A percentile compares a stretch with the other conserved stretches of the same genome.
phyloP scores from a whole-genome alignment of 164 flowering plant genomes.

The Liquidambar formosana region DNA sequence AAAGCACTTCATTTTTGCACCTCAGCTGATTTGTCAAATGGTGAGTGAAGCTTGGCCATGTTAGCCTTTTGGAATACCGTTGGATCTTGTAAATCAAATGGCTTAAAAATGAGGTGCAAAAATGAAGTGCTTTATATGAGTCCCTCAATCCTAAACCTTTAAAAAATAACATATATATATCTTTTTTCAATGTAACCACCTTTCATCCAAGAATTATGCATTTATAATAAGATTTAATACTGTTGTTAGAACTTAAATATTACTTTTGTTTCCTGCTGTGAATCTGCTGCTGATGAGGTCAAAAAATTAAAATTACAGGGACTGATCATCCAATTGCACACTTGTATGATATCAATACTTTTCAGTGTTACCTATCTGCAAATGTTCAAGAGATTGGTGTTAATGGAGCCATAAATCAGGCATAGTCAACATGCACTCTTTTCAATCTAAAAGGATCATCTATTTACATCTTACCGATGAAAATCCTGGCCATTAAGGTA shows the following conservation, averaged over 20 bases:
- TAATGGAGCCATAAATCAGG: constrained; percentile 85
- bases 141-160: too few relatives aligned
- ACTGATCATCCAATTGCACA: constrained; percentile 86
- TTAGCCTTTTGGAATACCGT: too few relatives aligned
- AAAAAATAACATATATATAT: too few relatives aligned
- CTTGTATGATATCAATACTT: constrained; percentile 85
- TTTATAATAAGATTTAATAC: background rate
- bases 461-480: constrained; percentile 6
- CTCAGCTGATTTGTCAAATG: too few relatives aligned
- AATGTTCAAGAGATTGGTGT: constrained; percentile 55
- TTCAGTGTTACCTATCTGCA: constrained; percentile 76
- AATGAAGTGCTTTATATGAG: too few relatives aligned
- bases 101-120: too few relatives aligned
- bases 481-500: background rate
- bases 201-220: too few relatives aligned
- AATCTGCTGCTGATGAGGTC: constrained; percentile 12
- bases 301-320: constrained; percentile 43
- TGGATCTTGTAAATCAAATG: too few relatives aligned
- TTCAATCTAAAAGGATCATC: background rate
- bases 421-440: constrained; percentile 8
- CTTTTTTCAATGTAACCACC: too few relatives aligned
- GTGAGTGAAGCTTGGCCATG: too few relatives aligned
- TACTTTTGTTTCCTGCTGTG: constrained; percentile 5
- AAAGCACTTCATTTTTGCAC: too few relatives aligned
- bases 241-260: background rate